A percentile compares a stretch with the other conserved stretches of the same genome.
These are phyloP conservation scores for Penicillium atrosanguineum DNA, from an alignment of 495 filamentous ascomycete genomes.

Conservation along the genomic window DNA sequence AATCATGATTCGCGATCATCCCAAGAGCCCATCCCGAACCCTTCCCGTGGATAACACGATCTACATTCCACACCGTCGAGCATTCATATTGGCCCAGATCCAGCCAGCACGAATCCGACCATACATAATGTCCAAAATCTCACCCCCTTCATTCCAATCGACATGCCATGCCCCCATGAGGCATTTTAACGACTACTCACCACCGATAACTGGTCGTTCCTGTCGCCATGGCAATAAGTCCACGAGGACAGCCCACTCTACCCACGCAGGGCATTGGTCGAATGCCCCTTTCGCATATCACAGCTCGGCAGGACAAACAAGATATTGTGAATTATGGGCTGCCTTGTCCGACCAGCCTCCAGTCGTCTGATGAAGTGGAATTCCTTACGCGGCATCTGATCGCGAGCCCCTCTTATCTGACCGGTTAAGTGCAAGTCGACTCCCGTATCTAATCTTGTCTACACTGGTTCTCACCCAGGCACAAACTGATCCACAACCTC, in stretches of 20 bases:
- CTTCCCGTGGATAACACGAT: neutral
- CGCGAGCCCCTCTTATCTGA: slow-evolving; percentile 3
- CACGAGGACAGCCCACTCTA: neutral
- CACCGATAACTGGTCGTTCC: neutral
- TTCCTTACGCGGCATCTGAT: slow-evolving; percentile 15
- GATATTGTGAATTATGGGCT: slow-evolving; percentile 6
- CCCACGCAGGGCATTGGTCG: neutral
- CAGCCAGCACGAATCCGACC: neutral
- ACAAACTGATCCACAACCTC: neutral
- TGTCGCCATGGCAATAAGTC: slow-evolving; percentile 1
- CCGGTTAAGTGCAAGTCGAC: slow-evolving; percentile 14
- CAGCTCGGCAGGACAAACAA: slow-evolving; percentile 1
- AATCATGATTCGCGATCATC: neutral
- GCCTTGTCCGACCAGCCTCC: slow-evolving; percentile 5
- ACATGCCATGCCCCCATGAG: slow-evolving; percentile 11
- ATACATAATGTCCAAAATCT: neutral
- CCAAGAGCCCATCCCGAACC: neutral
- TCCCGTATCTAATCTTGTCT: slow-evolving; percentile 5
- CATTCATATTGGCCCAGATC: neutral
- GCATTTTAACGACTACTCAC: neutral
- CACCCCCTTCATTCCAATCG: slow-evolving; percentile 21
- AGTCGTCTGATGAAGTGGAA: neutral
- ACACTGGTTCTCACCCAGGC: neutral
- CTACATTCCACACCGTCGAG: slow-evolving; percentile 8
- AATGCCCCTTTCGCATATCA: slow-evolving; percentile 1